phyloP scores from a whole-genome alignment of 2,329 filamentous ascomycete genomes.

The Hysterium pulicare region DNA sequence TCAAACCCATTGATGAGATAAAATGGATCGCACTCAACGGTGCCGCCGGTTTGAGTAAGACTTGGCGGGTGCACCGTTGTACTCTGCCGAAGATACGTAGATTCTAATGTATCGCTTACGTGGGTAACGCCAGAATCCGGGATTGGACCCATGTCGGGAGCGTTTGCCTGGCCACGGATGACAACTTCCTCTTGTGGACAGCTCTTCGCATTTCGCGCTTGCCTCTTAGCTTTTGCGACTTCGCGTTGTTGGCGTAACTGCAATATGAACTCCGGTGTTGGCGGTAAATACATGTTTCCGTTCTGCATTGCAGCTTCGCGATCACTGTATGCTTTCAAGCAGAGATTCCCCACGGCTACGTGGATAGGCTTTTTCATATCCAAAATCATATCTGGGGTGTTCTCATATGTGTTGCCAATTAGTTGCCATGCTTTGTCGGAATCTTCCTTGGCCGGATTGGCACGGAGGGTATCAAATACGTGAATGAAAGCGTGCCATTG shows the following conservation, averaged over 20 bases:
- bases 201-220: conserved; percentile 5
- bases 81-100: conserved; percentile 3
- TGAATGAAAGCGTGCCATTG: conserved; percentile 38
- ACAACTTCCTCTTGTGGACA: neutral
- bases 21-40: conserved; percentile 5
- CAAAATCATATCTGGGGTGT: conserved; percentile 16
- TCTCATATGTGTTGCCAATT: conserved; percentile 31
- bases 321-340: conserved; percentile 13
- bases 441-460: conserved; percentile 22
- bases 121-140: conserved; percentile 1
- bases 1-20: conserved; percentile 3
- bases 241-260: conserved; percentile 6
- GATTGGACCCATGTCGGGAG: no score
- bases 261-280: conserved; percentile 5
- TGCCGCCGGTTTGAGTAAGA: neutral
- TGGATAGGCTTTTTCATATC: conserved; percentile 14
- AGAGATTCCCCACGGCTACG: conserved; percentile 13
- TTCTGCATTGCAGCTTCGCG: conserved; percentile 4
- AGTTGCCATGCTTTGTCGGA: conserved; percentile 34
- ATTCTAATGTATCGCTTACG: conserved; percentile 2
- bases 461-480: conserved; percentile 34
- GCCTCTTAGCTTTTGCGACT: conserved; percentile 4
- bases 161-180: neutral
- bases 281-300: conserved; percentile 1
- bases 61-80: neutral